Evolutionary conservation across 1,284 basidiomycete species (phyloP).

Genomic region (Phaffia rhodozyma): DNA sequence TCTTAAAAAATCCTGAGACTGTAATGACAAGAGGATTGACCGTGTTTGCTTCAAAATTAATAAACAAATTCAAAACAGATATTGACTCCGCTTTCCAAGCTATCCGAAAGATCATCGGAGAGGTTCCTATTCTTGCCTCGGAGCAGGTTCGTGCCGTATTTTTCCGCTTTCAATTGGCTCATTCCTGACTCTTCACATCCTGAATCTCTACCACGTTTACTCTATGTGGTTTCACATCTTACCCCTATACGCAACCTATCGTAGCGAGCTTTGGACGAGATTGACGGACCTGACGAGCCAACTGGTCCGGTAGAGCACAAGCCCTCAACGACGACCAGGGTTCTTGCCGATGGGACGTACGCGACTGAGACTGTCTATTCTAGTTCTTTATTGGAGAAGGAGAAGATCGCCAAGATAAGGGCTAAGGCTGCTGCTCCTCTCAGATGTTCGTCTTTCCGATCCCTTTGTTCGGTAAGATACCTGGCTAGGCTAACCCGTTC

Average conservation of each 20-base stretch:
- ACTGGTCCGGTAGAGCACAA: slow-evolving; percentile 26
- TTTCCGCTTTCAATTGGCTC: background rate
- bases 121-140: slow-evolving; percentile 87
- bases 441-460: slow-evolving; percentile 33
- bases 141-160: slow-evolving; percentile 48
- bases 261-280: slow-evolving; percentile 58
- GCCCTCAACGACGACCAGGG: slow-evolving; percentile 43
- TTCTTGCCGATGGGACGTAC: slow-evolving; percentile 94
- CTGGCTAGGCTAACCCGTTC: too few relatives aligned
- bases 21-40: background rate
- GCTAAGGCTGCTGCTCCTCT: slow-evolving; percentile 81
- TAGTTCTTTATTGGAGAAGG: slow-evolving; percentile 44
- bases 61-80: slow-evolving; percentile 34
- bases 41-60: background rate
- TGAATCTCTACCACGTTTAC: background rate
- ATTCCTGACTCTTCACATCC: background rate
- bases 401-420: slow-evolving; percentile 62
- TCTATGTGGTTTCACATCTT: background rate
- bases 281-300: slow-evolving; percentile 45
- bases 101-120: slow-evolving; percentile 78
- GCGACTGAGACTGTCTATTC: slow-evolving; percentile 89
- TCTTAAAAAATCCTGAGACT: background rate
- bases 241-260: background rate
- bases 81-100: slow-evolving; percentile 67
- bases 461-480: background rate